Base-by-base conservation (phyloP, 257 asterid genomes). In the Eustoma russellianum region DNA sequence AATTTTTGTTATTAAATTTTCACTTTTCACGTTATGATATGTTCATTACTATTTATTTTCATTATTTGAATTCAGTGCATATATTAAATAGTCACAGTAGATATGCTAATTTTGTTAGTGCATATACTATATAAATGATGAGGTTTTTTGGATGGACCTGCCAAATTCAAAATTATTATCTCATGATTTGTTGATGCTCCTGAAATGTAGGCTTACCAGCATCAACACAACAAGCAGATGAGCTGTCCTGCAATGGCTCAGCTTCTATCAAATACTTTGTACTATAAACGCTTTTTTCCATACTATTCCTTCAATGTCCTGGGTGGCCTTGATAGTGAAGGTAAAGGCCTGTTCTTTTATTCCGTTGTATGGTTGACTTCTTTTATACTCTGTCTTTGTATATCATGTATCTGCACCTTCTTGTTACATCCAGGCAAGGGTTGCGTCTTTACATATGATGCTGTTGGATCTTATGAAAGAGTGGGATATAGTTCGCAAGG, bases 171-270 rank as follows among this genome's bases (percentile, higher is more conserved):
- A 33, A 57, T 16, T 9, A 24, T 24, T 24, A 35, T 46, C 13
- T 44, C 18, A 33, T 18, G 4, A 17, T 9, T 13, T 41, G 54
- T 13, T 56, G 38, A 60, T 55, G 38, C 7, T 51, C 63, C 15
- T 53, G 52, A 50, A 57, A 34, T 55, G 55, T 57, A 86, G 97
- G 60, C 63, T 28, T 90, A 90, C 70, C 97, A 90, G 70, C 96
- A 90, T 60, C 97, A 90, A 52, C 97, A 86, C 69, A 86, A 81
- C 83, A 90, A 83, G 79, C 97, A 90, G 69, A 86, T 86, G 97
- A 90, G 93, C 76, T 90, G 97, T 61, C 97, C 94, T 60, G 96
- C 93, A 41, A 86, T 90, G 96, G 97, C 91, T 38, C 97, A 90
- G 68, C 70, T 86, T 52, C 94, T 90, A 19, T 86, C 97, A 24